Conservation (phyloP, 495 filamentous ascomycete genomes). For the Lasiosphaeria miniovina region DNA sequence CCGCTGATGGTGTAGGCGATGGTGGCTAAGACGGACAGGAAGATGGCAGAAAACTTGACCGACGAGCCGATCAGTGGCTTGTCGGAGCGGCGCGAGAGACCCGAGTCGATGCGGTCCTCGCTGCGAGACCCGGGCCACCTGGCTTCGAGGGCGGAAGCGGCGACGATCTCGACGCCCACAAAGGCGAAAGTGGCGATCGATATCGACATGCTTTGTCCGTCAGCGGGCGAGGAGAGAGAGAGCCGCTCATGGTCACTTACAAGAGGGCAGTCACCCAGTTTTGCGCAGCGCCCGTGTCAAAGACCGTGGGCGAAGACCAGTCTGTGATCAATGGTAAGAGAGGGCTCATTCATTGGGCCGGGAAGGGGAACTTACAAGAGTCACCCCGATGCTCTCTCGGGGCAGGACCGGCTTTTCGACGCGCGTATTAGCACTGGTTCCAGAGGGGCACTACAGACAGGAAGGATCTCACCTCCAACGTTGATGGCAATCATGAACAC, state of each 20-base stretch:
- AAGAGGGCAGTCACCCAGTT: constrained; percentile 23
- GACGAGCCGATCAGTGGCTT: constrained; percentile 22
- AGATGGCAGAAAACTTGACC: constrained; percentile 30
- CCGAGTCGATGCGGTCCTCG: constrained; percentile 29
- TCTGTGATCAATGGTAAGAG: constrained; percentile 8
- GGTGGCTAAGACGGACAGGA: constrained; percentile 32
- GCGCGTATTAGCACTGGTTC: background rate
- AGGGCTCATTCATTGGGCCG: background rate
- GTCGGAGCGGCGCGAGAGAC: constrained; percentile 24
- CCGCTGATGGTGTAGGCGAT: constrained; percentile 28
- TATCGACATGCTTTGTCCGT: constrained; percentile 34
- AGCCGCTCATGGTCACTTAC: constrained; percentile 8
- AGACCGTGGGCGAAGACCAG: constrained; percentile 13
- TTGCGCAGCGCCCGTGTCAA: constrained; percentile 14
- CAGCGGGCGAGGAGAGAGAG: background rate
- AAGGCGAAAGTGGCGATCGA: constrained; percentile 43
- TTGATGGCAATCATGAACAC: constrained; percentile 22
- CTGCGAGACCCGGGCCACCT: constrained; percentile 23
- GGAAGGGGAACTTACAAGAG: background rate
- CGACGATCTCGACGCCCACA: constrained; percentile 43
- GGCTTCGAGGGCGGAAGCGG: constrained; percentile 43
- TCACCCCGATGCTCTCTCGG: background rate
- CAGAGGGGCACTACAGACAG: background rate
- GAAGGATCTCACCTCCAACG: constrained; percentile 3
- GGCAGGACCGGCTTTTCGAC: background rate